Evolutionary conservation across 2,329 filamentous ascomycete genomes (phyloP).

Genomic region (Trichophyton simii): DNA sequence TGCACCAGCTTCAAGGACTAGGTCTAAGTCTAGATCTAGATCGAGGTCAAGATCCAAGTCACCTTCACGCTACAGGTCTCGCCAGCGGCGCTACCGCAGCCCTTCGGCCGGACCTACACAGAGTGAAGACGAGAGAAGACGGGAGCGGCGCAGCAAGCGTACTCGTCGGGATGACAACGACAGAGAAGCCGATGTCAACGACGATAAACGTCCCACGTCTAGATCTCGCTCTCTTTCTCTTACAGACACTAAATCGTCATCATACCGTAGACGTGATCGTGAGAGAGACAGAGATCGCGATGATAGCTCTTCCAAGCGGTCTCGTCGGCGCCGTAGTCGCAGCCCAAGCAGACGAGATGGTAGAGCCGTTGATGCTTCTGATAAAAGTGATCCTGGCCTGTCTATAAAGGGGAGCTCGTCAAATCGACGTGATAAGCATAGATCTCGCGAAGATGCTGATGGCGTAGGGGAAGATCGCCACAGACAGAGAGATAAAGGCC

Average conservation of each 20-base stretch:
- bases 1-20: constrained; percentile 9
- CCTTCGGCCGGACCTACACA: constrained; percentile 23
- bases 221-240: constrained; percentile 50
- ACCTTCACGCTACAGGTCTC: constrained; percentile 15
- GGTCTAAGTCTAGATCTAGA: constrained; percentile 23
- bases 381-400: neutral
- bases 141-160: constrained; percentile 21
- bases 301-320: constrained; percentile 34
- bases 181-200: constrained; percentile 15
- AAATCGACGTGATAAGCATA: neutral
- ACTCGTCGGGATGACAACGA: constrained; percentile 29
- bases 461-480: constrained; percentile 21
- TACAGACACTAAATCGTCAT: constrained; percentile 43
- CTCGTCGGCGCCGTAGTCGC: constrained; percentile 38
- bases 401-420: neutral
- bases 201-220: constrained; percentile 18
- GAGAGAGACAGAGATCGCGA: constrained; percentile 44
- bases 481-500: constrained; percentile 17
- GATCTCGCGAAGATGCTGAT: neutral
- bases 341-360: neutral
- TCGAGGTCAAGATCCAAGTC: constrained; percentile 18
- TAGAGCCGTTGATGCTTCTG: neutral
- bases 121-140: constrained; percentile 25
- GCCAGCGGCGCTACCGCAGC: constrained; percentile 40
- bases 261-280: constrained; percentile 40